Conservation (phyloP, 192 early-diverging fungal species). For the Backusella tuberculispora region DNA sequence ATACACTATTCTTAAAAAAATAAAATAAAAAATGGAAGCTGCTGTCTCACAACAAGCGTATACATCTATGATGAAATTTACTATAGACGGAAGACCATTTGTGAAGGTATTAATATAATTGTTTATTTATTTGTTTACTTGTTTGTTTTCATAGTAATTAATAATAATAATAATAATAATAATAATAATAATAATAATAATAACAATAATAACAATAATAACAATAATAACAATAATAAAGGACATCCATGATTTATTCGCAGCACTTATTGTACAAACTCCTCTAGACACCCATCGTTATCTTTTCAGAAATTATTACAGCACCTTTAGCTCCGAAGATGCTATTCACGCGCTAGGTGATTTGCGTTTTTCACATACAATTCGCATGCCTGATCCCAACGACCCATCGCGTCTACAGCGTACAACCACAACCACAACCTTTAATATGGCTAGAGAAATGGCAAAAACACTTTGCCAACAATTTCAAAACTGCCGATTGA, state of each 20-base stretch:
- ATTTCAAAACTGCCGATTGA: constrained; percentile 56
- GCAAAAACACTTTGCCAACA: constrained; percentile 58
- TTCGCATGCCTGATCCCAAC: constrained; percentile 50
- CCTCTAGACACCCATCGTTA: constrained; percentile 53
- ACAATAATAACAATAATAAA: constrained; percentile 25
- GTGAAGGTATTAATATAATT: constrained; percentile 49
- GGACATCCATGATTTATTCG: constrained; percentile 63
- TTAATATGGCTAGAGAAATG: constrained; percentile 60
- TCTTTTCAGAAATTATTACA: constrained; percentile 53
- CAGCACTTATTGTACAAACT: constrained; percentile 55
- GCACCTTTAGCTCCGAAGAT: constrained; percentile 59
- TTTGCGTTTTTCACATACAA: constrained; percentile 53
- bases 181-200: background rate
- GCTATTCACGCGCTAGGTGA: constrained; percentile 51
- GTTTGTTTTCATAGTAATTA: background rate
- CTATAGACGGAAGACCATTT: constrained; percentile 60
- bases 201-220: background rate
- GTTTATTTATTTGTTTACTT: background rate
- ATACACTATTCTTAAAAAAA: background rate
- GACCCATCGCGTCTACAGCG: constrained; percentile 51
- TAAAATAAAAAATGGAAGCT: constrained; percentile 7
- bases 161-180: background rate
- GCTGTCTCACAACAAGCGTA: constrained; percentile 46
- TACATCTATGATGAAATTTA: constrained; percentile 58
- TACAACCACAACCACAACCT: constrained; percentile 60